Percentiles rank a stretch among this genome's conserved stretches.
phyloP scores from a whole-genome alignment of 208 protist genomes.

The Novymonas esmeraldas region DNA sequence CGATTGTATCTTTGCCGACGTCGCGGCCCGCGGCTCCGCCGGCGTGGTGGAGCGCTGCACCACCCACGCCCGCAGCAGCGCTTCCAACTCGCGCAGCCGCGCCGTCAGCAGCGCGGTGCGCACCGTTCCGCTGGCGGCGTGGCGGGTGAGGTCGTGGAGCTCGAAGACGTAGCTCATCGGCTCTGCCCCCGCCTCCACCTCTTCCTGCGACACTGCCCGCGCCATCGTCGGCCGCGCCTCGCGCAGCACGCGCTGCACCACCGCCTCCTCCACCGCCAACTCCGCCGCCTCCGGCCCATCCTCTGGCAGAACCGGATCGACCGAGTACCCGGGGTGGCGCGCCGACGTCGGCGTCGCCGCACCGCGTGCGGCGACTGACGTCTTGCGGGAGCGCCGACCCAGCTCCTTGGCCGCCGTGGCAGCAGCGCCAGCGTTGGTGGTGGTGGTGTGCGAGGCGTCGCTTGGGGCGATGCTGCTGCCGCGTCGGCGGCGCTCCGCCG shows the following conservation, averaged over 20 bases:
- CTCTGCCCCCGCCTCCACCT: conserved; percentile 9
- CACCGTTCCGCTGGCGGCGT: conserved; percentile 1
- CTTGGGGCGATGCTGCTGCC: neutral
- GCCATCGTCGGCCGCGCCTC: conserved; percentile 8
- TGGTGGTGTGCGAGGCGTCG: too few species aligned
- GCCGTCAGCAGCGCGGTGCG: conserved; percentile 21
- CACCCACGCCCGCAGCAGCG: conserved; percentile 14
- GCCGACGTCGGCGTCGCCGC: neutral
- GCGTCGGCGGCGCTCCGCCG: neutral
- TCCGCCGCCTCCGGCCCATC: conserved; percentile 5
- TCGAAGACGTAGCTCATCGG: conserved; percentile 29
- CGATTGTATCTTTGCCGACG: conserved; percentile 13
- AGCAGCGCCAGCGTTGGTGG: too few species aligned
- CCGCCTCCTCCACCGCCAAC: conserved; percentile 2
- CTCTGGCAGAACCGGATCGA: conserved; percentile 1
- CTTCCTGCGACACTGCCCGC: conserved; percentile 11
- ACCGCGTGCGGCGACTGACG: neutral
- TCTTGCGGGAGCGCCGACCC: conserved; percentile 1
- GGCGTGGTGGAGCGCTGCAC: conserved; percentile 17
- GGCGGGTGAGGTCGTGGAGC: conserved; percentile 12
- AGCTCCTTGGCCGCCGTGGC: neutral
- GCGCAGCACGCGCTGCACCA: conserved; percentile 12
- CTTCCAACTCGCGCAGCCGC: conserved; percentile 12
- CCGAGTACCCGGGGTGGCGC: neutral
- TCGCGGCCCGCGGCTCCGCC: conserved; percentile 29